Percentiles rank a stretch among this genome's conserved stretches.
Evolutionary conservation across 192 early-diverging fungal species (phyloP).

Genomic region (Backusella morwellensis): DNA sequence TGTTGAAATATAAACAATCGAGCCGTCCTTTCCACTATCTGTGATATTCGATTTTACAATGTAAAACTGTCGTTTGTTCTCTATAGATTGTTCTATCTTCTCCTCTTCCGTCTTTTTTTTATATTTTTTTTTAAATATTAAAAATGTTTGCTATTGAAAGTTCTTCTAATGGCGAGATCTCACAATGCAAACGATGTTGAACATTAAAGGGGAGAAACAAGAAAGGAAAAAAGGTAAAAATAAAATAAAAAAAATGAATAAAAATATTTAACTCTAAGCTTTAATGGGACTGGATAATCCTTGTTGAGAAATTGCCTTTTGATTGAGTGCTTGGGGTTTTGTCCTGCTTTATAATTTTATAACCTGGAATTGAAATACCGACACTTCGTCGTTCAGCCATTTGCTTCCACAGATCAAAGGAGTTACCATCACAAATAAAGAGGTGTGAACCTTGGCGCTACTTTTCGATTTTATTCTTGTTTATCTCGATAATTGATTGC

Average conservation of each 20-base stretch:
- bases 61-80: not conserved
- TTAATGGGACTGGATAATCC: constrained; percentile 1
- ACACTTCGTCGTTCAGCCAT: not conserved
- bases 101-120: not conserved
- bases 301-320: not conserved
- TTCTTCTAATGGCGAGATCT: not conserved
- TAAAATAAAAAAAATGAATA: not conserved
- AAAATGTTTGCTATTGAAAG: not conserved
- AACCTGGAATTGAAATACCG: not conserved
- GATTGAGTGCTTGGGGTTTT: not conserved
- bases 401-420: not conserved
- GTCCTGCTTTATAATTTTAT: not conserved
- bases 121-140: too few species aligned
- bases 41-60: not conserved
- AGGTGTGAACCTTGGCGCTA: not conserved
- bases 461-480: not conserved
- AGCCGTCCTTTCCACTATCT: not conserved
- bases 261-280: not conserved
- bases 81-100: not conserved
- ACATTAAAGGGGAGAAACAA: not conserved
- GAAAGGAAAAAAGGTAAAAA: not conserved
- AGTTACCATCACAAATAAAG: not conserved
- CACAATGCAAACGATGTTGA: not conserved
- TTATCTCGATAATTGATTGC: not conserved
- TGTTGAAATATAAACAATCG: not conserved